Base-by-base conservation (phyloP, 257 asterid species). In the Solanum ossicruentum region DNA sequence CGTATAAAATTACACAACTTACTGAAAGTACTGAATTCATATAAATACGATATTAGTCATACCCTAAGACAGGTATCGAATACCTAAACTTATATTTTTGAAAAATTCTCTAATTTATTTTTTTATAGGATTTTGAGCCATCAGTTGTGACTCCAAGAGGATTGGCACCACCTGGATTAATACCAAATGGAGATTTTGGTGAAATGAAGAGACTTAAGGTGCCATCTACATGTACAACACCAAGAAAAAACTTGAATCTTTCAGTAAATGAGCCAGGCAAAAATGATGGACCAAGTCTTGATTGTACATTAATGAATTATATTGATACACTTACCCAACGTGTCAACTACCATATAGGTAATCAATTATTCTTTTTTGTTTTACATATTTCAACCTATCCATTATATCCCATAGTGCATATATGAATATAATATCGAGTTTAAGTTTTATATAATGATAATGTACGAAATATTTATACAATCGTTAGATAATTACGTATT, bases 341-440 rank as follows among this genome's bases (percentile, higher is more conserved):
- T 4, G 28, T 69, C 85, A 69, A 83, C 65, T 83, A 83, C 17
- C 85, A 83, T 58, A 52, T 83, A 12, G 85, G 85, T 70, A 70
- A 67, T n/a, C 4, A 28, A 5, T n/a, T 20, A 9, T 70, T 39
- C 52, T 32, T 32, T 28, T 32, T 58, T n/a, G 10, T n/a, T 56
- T 6, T 56, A 51, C 36, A 13, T 17, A 17, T 56, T 56, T 10
- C 21, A 56, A 56, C 21, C 21, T 56, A 23, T 56, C 61, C 61
- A 56, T 17, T 18, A 10, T 18, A 57, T 20, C 4, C 28, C 65
- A 5, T 60, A 60, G 67, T 60, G 7, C 15, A 9, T 60, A 20
- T 58, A n/a, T 10, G 67, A n/a, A n/a, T 58, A 60, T n/a, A 60
- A n/a, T 3, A 60, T 60, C 12, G 12, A 57, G 1, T 57, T 57